Base-by-base conservation (phyloP, 495 filamentous ascomycete species). In the Recurvomyces mirabilis region DNA sequence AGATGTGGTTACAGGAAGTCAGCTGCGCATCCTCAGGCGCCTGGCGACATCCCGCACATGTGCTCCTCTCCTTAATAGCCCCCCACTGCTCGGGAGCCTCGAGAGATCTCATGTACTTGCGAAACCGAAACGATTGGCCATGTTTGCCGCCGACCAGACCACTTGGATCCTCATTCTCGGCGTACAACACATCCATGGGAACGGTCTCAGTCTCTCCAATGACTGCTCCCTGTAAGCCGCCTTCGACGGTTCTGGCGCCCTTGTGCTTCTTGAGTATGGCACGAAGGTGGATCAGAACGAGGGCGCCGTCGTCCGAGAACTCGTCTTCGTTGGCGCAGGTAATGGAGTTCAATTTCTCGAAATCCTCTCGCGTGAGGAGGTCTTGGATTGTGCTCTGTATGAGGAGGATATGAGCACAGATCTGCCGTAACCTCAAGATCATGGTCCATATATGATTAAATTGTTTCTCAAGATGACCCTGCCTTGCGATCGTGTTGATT, bases 341-440 rank as follows among this genome's bases (percentile, higher is more conserved):
- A 9, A 65, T 37, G 0, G 35, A 15, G 26, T 50, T 54, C 10
- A 71, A 38, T 14, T 56, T 55, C 15, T 57, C 46, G 22, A 71
- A 56, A 22, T 72, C 59, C 14, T 67, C 60, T 0, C 56, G 38
- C 5, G 67, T 56, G 23, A 77, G 57, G 0, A 69, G 37, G 3
- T 68, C 51, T 23, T 66, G 56, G 12, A 80, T 56, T 0, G 64
- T 55, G 1, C 57, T 49, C 32, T 78, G 70, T 0, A 70, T 52
- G 25, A 70, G 58, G 7, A 79, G 66, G 0, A 66, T 51, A 47
- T 79, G 75, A 6, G 62, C 64, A 2, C 63, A 65, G 24, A 74
- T 59, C 63, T 77, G 73, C 1, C 77, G 65, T 0, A 79, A 53
- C 0, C 64, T 57, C 2, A 73, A 45, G 5, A 76, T 52, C 63